Evolutionary conservation across 129 eudicot species (phyloP).

Genomic region (Ambrosia trifida): DNA sequence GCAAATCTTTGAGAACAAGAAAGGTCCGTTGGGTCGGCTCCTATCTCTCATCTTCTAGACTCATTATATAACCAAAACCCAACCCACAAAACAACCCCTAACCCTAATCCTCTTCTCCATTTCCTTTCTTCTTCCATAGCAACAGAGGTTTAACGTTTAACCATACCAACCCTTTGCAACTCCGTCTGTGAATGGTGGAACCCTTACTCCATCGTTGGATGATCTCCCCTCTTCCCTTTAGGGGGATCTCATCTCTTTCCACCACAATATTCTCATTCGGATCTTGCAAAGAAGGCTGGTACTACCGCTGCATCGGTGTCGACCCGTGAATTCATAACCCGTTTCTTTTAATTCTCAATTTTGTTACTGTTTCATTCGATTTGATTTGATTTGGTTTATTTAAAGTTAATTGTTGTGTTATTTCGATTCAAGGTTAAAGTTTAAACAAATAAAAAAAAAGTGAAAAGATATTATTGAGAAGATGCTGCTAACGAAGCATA

Average conservation of each 20-base stretch:
- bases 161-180: constrained; percentile 3
- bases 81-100: constrained; percentile 29
- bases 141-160: not conserved
- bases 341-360: not conserved
- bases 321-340: constrained; percentile 52
- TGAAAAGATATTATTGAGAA: constrained; percentile 13
- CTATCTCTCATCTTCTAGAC: not conserved
- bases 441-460: not conserved
- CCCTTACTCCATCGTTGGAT: constrained; percentile 47
- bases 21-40: constrained; percentile 22
- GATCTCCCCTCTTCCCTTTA: constrained; percentile 66
- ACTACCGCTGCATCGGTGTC: constrained; percentile 90
- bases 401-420: constrained; percentile 11
- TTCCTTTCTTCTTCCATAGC: not conserved
- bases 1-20: not conserved
- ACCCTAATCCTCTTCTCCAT: constrained; percentile 28
- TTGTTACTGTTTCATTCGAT: not conserved
- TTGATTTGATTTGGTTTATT: not conserved
- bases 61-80: not conserved
- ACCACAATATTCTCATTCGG: constrained; percentile 57
- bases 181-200: constrained; percentile 92
- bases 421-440: not conserved
- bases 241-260: constrained; percentile 57
- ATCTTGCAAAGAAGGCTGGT: constrained; percentile 91
- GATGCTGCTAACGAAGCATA: constrained; percentile 69